A percentile compares a stretch with the other conserved stretches of the same genome.
These are phyloP conservation scores for Lathyrus oleraceus DNA, from an alignment of 306 rosid genomes.

Conservation along the genomic window DNA sequence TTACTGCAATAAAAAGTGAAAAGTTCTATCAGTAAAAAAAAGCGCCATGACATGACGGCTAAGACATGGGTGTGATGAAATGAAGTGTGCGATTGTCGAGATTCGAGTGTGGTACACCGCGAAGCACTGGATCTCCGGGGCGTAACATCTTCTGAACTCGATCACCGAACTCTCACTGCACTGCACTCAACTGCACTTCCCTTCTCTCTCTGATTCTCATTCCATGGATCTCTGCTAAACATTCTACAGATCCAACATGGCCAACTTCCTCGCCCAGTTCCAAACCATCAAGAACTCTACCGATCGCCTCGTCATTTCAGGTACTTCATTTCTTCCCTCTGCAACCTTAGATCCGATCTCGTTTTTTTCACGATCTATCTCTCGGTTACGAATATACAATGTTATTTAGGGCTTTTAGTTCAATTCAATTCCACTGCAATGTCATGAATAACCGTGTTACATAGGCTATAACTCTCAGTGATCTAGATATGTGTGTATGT, in stretches of 20 bases:
- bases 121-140: slow-evolving; percentile 56
- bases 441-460: not conserved
- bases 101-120: slow-evolving; percentile 27
- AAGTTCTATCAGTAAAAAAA: too few species aligned
- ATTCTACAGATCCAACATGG: slow-evolving; percentile 64
- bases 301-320: slow-evolving; percentile 91
- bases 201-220: slow-evolving; percentile 10
- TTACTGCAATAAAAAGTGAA: too few species aligned
- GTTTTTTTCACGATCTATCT: not conserved
- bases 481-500: slow-evolving; percentile 23
- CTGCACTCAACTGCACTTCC: not conserved
- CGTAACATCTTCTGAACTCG: slow-evolving; percentile 25
- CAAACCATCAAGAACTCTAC: slow-evolving; percentile 81
- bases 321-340: slow-evolving; percentile 41
- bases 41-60: too few species aligned
- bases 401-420: slow-evolving; percentile 21
- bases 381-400: not conserved
- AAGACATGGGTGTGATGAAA: not conserved
- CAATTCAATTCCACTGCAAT: slow-evolving; percentile 12
- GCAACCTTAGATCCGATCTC: slow-evolving; percentile 40
- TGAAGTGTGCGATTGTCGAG: slow-evolving; percentile 16
- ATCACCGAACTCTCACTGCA: slow-evolving; percentile 36
- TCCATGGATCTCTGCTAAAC: slow-evolving; percentile 44
- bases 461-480: slow-evolving; percentile 23
- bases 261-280: slow-evolving; percentile 95